Evolutionary conservation across 2,329 filamentous ascomycete genomes (phyloP).

Genomic region (Sporothrix globosa): DNA sequence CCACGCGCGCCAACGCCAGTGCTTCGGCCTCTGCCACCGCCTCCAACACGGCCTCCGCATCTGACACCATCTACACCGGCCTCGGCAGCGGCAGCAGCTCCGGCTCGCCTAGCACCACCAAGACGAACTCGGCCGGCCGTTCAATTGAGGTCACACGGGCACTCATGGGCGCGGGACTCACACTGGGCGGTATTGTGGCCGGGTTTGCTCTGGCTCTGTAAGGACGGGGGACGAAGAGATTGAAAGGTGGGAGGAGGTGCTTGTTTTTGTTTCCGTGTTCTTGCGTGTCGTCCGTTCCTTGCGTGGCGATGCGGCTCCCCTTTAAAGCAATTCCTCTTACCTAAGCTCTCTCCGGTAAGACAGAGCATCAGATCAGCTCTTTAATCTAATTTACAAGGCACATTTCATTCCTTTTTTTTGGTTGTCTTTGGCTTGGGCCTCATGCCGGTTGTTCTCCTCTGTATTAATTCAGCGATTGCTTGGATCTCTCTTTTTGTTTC

Average conservation of each 20-base stretch:
- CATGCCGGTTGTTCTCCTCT: not conserved
- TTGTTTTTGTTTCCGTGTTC: not conserved
- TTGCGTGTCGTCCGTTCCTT: not conserved
- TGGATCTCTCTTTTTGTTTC: not conserved
- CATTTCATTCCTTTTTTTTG: not conserved
- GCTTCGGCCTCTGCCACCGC: constrained; percentile 50
- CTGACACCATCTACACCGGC: constrained; percentile 46
- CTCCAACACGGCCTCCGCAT: constrained; percentile 43
- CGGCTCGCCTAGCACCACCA: constrained; percentile 19
- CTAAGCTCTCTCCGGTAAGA: not conserved
- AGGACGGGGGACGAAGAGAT: constrained; percentile 31
- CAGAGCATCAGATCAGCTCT: not conserved
- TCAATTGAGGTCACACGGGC: constrained; percentile 43
- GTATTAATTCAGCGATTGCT: not conserved
- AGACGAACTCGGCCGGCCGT: constrained; percentile 31
- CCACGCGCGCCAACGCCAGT: constrained; percentile 61
- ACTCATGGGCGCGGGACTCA: constrained; percentile 38
- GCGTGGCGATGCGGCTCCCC: not conserved
- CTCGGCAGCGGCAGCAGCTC: constrained; percentile 35
- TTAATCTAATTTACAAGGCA: constrained; percentile 10
- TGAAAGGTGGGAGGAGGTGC: not conserved
- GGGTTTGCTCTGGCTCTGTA: constrained; percentile 50
- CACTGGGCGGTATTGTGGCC: constrained; percentile 38
- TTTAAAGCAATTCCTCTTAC: not conserved
- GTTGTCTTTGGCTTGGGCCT: not conserved